phyloP scores from a whole-genome alignment of 1,284 basidiomycete species.

The Irpex sp. region DNA sequence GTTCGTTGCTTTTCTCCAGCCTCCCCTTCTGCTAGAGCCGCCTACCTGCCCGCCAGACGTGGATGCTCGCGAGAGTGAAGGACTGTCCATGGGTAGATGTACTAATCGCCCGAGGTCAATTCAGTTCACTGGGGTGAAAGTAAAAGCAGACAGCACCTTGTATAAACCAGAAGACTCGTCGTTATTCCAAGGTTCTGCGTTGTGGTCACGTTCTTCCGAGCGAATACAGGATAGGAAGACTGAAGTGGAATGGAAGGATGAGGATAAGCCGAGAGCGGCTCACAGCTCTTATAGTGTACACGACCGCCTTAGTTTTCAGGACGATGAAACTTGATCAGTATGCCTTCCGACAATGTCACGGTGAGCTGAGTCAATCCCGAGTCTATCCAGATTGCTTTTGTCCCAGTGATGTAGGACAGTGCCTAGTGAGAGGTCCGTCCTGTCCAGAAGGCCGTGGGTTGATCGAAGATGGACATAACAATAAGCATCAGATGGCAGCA shows the following conservation, averaged over 20 bases:
- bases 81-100: slow-evolving; percentile 13
- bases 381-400: slow-evolving; percentile 23
- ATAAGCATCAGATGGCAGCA: slow-evolving; percentile 22
- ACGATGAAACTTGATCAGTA: slow-evolving; percentile 16
- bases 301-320: slow-evolving; percentile 6
- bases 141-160: no score
- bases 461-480: slow-evolving; percentile 28
- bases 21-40: not conserved
- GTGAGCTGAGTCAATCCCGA: slow-evolving; percentile 25
- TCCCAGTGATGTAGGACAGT: slow-evolving; percentile 16
- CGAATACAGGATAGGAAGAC: not conserved
- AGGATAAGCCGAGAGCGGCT: slow-evolving; percentile 6
- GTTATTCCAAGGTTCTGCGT: not conserved
- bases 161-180: no score
- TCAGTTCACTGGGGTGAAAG: no score
- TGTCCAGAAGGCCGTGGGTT: slow-evolving; percentile 9
- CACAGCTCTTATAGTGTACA: slow-evolving; percentile 17
- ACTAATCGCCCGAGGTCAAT: slow-evolving; percentile 3
- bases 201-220: not conserved
- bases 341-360: slow-evolving; percentile 13
- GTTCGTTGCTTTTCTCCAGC: not conserved
- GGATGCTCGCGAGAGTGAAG: not conserved
- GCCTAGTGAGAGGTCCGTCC: slow-evolving; percentile 9
- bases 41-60: not conserved
- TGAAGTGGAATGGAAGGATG: not conserved